Percentiles rank a stretch among this genome's conserved stretches.
Evolutionary conservation across 768 basidiomycete genomes (phyloP).

Genomic region (Hypsizygus marmoreus): DNA sequence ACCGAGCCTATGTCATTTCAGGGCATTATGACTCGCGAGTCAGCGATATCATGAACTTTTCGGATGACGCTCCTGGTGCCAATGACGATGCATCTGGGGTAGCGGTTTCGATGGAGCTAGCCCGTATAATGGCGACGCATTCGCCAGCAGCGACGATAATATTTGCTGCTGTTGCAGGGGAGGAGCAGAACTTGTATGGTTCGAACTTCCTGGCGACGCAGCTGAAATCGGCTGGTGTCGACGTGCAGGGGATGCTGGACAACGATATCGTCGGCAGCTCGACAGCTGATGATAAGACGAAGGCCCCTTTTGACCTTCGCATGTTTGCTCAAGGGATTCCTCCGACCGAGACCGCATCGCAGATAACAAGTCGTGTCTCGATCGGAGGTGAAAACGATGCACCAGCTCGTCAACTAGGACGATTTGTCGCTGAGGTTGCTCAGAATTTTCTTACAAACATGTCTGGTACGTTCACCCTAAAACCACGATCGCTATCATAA

Average conservation of each 20-base stretch:
- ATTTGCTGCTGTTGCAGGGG: conserved; percentile 52
- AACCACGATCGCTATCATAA: not conserved
- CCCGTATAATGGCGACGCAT: conserved; percentile 51
- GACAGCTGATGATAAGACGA: conserved; percentile 47
- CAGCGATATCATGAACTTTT: conserved; percentile 38
- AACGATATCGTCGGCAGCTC: conserved; percentile 60
- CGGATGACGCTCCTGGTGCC: conserved; percentile 51
- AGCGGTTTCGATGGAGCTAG: conserved; percentile 55
- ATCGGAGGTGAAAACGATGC: conserved; percentile 59
- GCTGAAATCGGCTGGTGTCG: conserved; percentile 41
- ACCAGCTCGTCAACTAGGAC: conserved; percentile 50
- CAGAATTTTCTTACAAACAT: conserved; percentile 50
- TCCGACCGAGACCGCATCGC: conserved; percentile 38
- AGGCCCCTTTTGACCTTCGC: conserved; percentile 49
- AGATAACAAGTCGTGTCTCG: conserved; percentile 33
- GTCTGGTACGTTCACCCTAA: conserved; percentile 38
- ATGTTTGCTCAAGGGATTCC: conserved; percentile 57
- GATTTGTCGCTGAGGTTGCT: conserved; percentile 53
- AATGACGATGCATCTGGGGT: conserved; percentile 59
- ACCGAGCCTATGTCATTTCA: conserved; percentile 53
- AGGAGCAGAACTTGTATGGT: conserved; percentile 55
- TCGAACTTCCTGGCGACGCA: conserved; percentile 48
- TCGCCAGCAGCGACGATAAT: conserved; percentile 51
- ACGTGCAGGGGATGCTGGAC: conserved; percentile 59
- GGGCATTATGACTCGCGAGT: conserved; percentile 58